phyloP scores from a whole-genome alignment of 75 land plant genomes.

The Cryptomeria japonica region DNA sequence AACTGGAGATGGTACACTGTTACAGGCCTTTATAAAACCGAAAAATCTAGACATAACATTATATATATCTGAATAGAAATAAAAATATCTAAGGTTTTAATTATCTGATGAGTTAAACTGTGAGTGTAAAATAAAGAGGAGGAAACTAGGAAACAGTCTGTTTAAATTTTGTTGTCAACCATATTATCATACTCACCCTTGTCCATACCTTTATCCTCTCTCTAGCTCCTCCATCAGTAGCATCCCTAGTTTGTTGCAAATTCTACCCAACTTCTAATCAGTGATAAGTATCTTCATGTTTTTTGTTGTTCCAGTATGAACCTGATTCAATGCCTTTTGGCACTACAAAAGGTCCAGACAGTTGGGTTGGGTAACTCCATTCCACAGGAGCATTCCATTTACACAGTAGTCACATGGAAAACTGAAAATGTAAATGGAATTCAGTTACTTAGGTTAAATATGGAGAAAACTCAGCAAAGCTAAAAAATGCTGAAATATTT shows the following conservation, averaged over 20 bases:
- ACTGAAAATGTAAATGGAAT: no score
- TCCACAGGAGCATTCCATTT: no score
- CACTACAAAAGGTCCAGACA: neutral
- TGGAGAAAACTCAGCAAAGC: no score
- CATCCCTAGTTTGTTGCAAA: neutral
- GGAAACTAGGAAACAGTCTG: neutral
- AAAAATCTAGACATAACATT: neutral
- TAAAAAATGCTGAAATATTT: no score
- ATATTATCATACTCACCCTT: neutral
- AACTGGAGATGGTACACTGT: no score
- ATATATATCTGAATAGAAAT: neutral
- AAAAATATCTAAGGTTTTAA: no score
- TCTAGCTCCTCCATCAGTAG: neutral
- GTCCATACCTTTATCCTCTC: neutral
- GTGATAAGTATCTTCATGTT: neutral
- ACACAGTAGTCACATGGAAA: no score
- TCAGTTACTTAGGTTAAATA: no score
- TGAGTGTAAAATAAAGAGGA: neutral
- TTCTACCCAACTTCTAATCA: neutral
- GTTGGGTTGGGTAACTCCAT: neutral
- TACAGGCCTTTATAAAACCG: neutral
- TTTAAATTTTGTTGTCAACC: neutral
- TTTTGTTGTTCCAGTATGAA: neutral
- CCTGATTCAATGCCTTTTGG: neutral
- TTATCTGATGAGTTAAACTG: no score